A percentile compares a stretch with the other conserved stretches of the same genome.
Evolutionary conservation across 2,329 filamentous ascomycete species (phyloP).

Genomic region (Fusarium marasasianum): DNA sequence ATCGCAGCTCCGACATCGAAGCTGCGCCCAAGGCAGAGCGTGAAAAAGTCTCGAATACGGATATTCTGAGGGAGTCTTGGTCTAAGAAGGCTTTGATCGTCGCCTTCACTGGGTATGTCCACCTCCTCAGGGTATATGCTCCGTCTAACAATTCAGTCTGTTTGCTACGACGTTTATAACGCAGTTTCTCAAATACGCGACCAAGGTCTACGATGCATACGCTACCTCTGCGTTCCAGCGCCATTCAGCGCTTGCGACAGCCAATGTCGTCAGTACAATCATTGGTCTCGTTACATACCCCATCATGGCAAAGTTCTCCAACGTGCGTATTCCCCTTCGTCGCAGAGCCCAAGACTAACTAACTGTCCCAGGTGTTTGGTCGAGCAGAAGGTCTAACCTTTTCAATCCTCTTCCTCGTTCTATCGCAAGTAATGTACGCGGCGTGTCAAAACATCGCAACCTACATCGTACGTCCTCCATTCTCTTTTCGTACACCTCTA

Average conservation of each 20-base stretch:
- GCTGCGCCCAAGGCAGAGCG: not conserved
- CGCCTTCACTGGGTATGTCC: slow-evolving; percentile 34
- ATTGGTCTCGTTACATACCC: slow-evolving; percentile 65
- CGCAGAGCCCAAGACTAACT: not conserved
- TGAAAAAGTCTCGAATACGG: slow-evolving; percentile 10
- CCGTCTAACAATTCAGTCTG: slow-evolving; percentile 25
- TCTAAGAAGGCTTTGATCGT: slow-evolving; percentile 37
- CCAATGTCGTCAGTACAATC: slow-evolving; percentile 58
- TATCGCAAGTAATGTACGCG: slow-evolving; percentile 67
- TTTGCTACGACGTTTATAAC: slow-evolving; percentile 46
- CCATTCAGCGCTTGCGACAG: slow-evolving; percentile 60
- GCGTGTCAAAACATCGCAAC: slow-evolving; percentile 61
- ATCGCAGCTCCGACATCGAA: slow-evolving; percentile 30
- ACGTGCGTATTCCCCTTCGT: slow-evolving; percentile 40
- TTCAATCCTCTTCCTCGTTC: slow-evolving; percentile 41
- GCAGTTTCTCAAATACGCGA: slow-evolving; percentile 46
- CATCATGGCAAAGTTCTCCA: slow-evolving; percentile 67
- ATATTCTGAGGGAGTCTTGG: slow-evolving; percentile 41
- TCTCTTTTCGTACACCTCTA: not conserved
- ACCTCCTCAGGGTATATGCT: rapidly evolving
- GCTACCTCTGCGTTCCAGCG: slow-evolving; percentile 52
- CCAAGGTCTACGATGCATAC: slow-evolving; percentile 46
- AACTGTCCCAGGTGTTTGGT: slow-evolving; percentile 56
- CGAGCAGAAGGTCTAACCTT: slow-evolving; percentile 63
- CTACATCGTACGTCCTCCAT: slow-evolving; percentile 52